Conservation (phyloP, 2,329 filamentous ascomycete genomes). For the Microascus cirrosus region DNA sequence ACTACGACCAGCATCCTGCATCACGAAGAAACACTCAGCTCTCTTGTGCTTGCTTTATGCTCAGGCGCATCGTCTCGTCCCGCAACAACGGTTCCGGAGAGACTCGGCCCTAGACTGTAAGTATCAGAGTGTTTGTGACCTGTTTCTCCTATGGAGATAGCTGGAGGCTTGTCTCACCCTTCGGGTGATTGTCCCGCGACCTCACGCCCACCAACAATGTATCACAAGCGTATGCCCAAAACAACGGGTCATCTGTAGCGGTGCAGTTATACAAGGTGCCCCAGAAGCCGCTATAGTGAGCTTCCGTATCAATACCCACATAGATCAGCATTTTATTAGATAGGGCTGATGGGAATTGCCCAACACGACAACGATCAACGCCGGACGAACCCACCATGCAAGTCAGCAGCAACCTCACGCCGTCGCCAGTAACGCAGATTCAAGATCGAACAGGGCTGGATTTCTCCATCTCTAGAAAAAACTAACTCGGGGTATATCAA, state of each 20-base stretch:
- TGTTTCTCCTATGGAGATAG: not conserved
- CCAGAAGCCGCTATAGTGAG: not conserved
- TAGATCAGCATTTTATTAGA: not conserved
- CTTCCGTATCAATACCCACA: not conserved
- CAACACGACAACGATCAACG: not conserved
- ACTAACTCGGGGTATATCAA: not conserved
- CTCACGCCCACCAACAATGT: not conserved
- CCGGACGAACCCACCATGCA: not conserved
- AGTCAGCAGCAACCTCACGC: not conserved
- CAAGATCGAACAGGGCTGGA: not conserved
- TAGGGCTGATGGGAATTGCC: not conserved
- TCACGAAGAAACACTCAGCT: no score
- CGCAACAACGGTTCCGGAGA: no score
- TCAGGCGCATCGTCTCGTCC: no score
- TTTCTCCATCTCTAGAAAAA: not conserved
- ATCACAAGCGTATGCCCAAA: not conserved
- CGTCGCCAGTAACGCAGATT: not conserved
- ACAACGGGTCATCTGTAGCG: not conserved
- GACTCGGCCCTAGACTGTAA: no score
- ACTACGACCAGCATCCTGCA: no score
- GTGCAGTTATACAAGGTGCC: not conserved
- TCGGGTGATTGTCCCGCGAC: not conserved
- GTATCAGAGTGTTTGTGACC: no score
- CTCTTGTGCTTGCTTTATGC: no score
- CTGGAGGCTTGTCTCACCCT: not conserved